Base-by-base conservation (phyloP, 805 yeast species). In the Ogataea angusta region DNA sequence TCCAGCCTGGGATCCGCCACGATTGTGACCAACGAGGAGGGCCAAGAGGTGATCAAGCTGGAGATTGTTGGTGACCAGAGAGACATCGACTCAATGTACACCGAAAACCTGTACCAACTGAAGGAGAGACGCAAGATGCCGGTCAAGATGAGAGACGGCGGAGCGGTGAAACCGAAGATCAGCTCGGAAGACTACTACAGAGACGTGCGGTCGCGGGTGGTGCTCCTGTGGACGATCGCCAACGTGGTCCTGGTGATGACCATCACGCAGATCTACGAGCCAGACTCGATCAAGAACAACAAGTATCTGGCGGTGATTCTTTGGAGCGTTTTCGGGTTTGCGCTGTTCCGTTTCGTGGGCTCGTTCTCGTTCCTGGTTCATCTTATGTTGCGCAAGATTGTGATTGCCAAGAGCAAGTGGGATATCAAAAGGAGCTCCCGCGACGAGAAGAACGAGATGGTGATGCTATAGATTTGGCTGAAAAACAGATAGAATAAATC, bases 151-250 rank as follows among this genome's bases (percentile, higher is more conserved):
- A 63, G 69, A 43, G 63, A 63, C 36, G 67, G 65, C 10, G 66
- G 68, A 24, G 59, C 56, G 7, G 63, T 64, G 6, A 65, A 69
- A 26, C 67, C 68, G 13, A 63, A 59, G 15, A 52, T 65, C 17
- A 70, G 66, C 34, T 75, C 75, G 14, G 88, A 86, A 52, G 99
- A 93, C 61, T 91, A 93, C 61, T 95, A 93, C 59, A 80, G 96
- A 58, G 95, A 91, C 59, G 84, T 93, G 16, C 80, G 99, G 67
- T 87, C 99, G 1, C 76, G 93, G 51, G 96, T 93, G 38, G 99
- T 93, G n/a, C 75, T 93, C 55, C 66, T 79, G n/a, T 93, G 99
- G 99, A 76, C 93, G 73, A 71, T 90, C 34, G 70, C 85, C 19
- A 93, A 93, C 60, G 67, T 88, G 55, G 67, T 90, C 17, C 70